Evolutionary conservation across 345 rosid species (phyloP), one percentile per base, ranked within the genome.

Genomic region (Dipteronia sinensis): DNA sequence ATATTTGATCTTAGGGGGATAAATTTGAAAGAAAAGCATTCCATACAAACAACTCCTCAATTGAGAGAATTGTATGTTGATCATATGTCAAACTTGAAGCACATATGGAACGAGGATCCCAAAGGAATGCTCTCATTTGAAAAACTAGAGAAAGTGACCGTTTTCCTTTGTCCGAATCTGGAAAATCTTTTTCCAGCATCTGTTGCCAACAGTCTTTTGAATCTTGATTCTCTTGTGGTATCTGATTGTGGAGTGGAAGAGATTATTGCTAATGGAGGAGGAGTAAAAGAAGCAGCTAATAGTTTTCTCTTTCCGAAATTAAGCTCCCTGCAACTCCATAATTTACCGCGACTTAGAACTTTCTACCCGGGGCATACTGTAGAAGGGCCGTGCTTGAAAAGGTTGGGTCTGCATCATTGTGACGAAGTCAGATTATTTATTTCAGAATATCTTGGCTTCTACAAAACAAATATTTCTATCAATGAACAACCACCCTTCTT

Each of bases 271-370:
- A 20, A 40, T 68, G 13, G 63, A 68, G 61, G 29, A 27, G 29
- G 29, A 27, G 29, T 5, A 20, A 0, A 44, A n/a, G 74, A 46
- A 4, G 25, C 3, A 1, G 10, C 0, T 76, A 9, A 17, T 62
- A 42, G 77, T 16, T 78, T 78, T 22, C 9, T 20, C 25, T 71
- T 81, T 78, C 82, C 80, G 65, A 38, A 72, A 46, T 56, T 76
- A 17, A 65, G 6, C 25, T 34, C 2, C 20, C 29, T 79, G 4
- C 8, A 0, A 0, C 72, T 81, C 15, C 4, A 1, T 12, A 5
- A 15, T 10, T n/a, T 84, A n/a, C 71, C 79, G 2, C 17, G 69
- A 25, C 76, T 81, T 5, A 29, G 46, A 16, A 58, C 46, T 34
- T 75, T 84, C 67, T 81, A 64, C 51, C 66, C 76, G 3, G 75